Base-by-base conservation (phyloP, 306 rosid genomes). In the Hippophae gyantsensis region DNA sequence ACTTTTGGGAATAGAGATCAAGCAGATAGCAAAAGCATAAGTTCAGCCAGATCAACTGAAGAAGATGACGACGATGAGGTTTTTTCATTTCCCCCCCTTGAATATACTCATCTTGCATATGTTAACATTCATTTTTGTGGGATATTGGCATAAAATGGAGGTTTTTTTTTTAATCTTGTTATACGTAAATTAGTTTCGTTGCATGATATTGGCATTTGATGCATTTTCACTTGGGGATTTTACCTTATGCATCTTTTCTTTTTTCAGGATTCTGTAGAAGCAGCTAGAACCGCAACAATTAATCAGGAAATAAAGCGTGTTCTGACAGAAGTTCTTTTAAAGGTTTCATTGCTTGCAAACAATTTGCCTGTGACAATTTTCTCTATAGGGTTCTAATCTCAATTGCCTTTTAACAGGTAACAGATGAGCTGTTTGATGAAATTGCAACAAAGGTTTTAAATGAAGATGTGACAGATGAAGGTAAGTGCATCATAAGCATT, bases 11-110 rank as follows among this genome's bases (percentile, higher is more conserved):
- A 76, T 70, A 81, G 64, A 69, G 95, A 86, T 43, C 95, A 82
- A 60, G 65, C 81, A 38, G 96, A 92, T 71, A 80, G 79, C 64
- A 92, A 80, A 75, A 88, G 90, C 76, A 55, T 82, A 27, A 86
- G 85, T 80, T 85, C 95, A n/a, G 81, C 90, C 64, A 81, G 76
- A 80, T 85, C 99, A 59, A 81, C 78, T 38, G 96, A 92, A 78
- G 99, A 87, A 57, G 94, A 82, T 11, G 96, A 85, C n/a, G 96
- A 87, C 43, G 95, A 92, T 52, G 99, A 84, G 99, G 99, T 92
- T 75, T 76, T 49, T 49, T 67, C 61, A 42, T 56, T 41, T 69
- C 44, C 1, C 23, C 23, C 23, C 14, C 60, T 43, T 12, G 68
- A 56, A 49, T 32, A 43, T 48, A 9, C 42, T 53, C n/a, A 43